Percentiles rank a stretch among this genome's conserved stretches.
Evolutionary conservation across 208 protist species (phyloP).

Genomic region (Phytomonas sp.): DNA sequence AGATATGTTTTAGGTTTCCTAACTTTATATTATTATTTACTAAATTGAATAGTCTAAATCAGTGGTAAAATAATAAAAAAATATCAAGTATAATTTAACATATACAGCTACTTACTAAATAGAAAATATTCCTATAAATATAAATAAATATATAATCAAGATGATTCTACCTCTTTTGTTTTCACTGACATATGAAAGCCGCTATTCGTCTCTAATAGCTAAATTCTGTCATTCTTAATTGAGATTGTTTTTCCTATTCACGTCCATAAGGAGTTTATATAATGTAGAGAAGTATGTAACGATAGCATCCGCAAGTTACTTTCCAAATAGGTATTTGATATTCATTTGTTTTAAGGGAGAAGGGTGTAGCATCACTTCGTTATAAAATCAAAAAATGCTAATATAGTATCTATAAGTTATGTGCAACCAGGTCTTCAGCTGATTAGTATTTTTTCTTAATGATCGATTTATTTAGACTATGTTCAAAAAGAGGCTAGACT

Average conservation of each 20-base stretch:
- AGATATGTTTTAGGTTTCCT: conserved; percentile 2
- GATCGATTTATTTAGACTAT: neutral
- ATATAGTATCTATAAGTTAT: neutral
- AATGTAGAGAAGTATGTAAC: neutral
- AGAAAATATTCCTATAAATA: neutral
- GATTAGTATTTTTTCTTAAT: neutral
- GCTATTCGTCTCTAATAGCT: neutral
- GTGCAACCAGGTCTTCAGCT: neutral
- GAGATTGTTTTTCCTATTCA: neutral
- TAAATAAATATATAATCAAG: conserved; percentile 9
- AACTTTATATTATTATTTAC: conserved; percentile 10
- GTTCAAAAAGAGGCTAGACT: neutral
- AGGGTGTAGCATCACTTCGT: neutral
- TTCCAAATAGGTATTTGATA: neutral
- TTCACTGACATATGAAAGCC: conserved; percentile 13
- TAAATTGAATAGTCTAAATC: conserved; percentile 8
- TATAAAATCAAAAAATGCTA: neutral
- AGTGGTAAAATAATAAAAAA: conserved; percentile 7
- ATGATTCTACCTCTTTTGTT: conserved; percentile 10
- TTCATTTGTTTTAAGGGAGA: neutral
- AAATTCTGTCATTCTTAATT: neutral
- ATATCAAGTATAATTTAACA: neutral
- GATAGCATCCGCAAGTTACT: neutral
- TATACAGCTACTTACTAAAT: conserved; percentile 9
- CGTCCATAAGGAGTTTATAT: neutral